A percentile compares a stretch with the other conserved stretches of the same genome.
phyloP scores from a whole-genome alignment of 1,139 yeast species.

The Wickerhamomyces sp. region DNA sequence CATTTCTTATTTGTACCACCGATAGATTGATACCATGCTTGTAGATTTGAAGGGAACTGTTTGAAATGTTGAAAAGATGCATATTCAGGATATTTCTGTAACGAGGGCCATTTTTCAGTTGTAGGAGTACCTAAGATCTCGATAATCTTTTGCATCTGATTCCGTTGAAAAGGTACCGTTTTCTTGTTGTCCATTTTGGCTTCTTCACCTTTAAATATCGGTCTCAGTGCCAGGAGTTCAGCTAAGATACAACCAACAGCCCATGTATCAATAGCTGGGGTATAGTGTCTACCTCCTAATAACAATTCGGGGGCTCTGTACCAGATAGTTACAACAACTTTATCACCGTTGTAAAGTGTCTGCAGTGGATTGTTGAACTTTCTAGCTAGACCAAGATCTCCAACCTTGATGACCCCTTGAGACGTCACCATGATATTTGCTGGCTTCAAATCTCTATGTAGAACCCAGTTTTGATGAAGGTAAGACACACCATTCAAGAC shows the following conservation, averaged over 20 bases:
- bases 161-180: slow-evolving; percentile 88
- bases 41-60: slow-evolving; percentile 60
- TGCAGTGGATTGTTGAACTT: slow-evolving; percentile 87
- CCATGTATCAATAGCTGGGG: slow-evolving; percentile 95
- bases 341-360: slow-evolving; percentile 88
- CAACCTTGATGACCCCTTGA: slow-evolving; percentile 87
- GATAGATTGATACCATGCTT: slow-evolving; percentile 79
- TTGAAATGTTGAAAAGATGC: slow-evolving; percentile 62
- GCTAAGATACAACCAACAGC: slow-evolving; percentile 97
- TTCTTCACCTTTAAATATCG: slow-evolving; percentile 96
- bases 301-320: slow-evolving; percentile 93
- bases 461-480: slow-evolving; percentile 91
- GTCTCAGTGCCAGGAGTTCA: slow-evolving; percentile 81
- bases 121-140: slow-evolving; percentile 91
- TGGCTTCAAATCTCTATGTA: slow-evolving; percentile 94
- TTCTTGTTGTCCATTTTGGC: slow-evolving; percentile 92
- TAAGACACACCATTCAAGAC: slow-evolving; percentile 87
- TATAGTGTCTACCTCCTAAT: slow-evolving; percentile 88
- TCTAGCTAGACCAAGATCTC: slow-evolving; percentile 92
- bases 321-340: slow-evolving; percentile 98
- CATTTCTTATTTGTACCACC: slow-evolving; percentile 73
- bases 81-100: slow-evolving; percentile 82
- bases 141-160: slow-evolving; percentile 83
- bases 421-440: slow-evolving; percentile 96
- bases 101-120: slow-evolving; percentile 67